Base-by-base conservation (phyloP, 306 rosid genomes). In the Vigna hirtella region DNA sequence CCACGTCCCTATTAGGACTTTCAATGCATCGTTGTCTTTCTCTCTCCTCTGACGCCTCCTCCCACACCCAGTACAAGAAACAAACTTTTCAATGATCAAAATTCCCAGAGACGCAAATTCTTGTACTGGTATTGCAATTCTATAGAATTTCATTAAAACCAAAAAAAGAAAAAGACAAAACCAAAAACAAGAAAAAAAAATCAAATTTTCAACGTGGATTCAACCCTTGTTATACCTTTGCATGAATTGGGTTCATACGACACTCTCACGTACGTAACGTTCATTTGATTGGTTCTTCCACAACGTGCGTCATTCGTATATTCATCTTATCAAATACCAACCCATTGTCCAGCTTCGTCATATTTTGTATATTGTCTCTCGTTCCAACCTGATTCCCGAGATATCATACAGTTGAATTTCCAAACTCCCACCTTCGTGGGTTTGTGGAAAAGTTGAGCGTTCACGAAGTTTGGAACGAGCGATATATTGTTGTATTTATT, bases 21-120 rank as follows among this genome's bases (percentile, higher is more conserved):
- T 79, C 70, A 59, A 73, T 79, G 74, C 77, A 48, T 64, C 68
- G 50, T 72, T 69, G 65, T 81, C 77, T 67, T 62, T 83, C 88
- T 87, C 86, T 83, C 87, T 83, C 84, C 82, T 66, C 83, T 58
- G 70, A 52, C 75, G 73, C 91, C 83, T 58, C 70, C 57, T 51
- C 42, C 86, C 82, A 63, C 61, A 53, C 61, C 56, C 70, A 82
- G 75, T 71, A 62, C 72, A 40, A 65, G 55, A 45, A 62, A 65
- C 78, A 77, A 87, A 55, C 84, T 59, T 55, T 76, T 53, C 51
- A 42, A 77, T 81, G 64, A 78, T 78, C 85, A 66, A 76, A 58
- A 56, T 53, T 50, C 66, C 66, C 77, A 78, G 49, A 80, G 13
- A 58, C 45, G 32, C 75, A 48, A 77, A 50, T 61, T 68, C 81